These are phyloP conservation scores for Adansonia digitata DNA, from an alignment of 345 rosid species.

Conservation along the genomic window DNA sequence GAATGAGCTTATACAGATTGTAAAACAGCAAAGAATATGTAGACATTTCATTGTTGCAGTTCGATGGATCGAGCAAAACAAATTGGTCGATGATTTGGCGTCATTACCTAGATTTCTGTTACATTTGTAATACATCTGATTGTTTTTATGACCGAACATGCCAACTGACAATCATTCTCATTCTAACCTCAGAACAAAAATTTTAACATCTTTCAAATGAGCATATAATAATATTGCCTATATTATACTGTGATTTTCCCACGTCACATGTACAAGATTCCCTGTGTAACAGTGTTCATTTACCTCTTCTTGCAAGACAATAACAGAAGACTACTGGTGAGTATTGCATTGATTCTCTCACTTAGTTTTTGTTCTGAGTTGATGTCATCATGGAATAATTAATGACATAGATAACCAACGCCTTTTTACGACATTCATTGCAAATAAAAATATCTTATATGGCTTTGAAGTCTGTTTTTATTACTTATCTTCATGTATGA, in stretches of 20 bases:
- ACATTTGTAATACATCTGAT: neutral
- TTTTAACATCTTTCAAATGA: neutral
- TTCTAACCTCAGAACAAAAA: neutral
- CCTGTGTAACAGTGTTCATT: neutral
- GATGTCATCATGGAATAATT: neutral
- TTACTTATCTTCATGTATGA: neutral
- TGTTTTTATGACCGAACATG: neutral
- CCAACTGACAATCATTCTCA: neutral
- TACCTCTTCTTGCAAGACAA: conserved; percentile 1
- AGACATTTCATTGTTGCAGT: neutral
- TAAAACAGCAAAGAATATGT: conserved; percentile 3
- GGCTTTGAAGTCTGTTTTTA: neutral
- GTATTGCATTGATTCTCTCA: neutral
- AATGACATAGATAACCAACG: neutral
- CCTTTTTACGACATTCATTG: conserved; percentile 2
- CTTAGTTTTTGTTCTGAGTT: neutral
- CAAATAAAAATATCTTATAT: neutral
- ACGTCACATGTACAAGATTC: neutral
- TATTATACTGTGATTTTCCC: neutral
- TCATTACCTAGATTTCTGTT: neutral
- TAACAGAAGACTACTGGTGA: neutral
- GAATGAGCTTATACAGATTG: conserved; percentile 5
- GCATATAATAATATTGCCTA: neutral
- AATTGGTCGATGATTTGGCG: neutral
- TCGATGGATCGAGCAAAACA: neutral